Conservation (phyloP, 1,284 basidiomycete species). For the Athelia sp. region DNA sequence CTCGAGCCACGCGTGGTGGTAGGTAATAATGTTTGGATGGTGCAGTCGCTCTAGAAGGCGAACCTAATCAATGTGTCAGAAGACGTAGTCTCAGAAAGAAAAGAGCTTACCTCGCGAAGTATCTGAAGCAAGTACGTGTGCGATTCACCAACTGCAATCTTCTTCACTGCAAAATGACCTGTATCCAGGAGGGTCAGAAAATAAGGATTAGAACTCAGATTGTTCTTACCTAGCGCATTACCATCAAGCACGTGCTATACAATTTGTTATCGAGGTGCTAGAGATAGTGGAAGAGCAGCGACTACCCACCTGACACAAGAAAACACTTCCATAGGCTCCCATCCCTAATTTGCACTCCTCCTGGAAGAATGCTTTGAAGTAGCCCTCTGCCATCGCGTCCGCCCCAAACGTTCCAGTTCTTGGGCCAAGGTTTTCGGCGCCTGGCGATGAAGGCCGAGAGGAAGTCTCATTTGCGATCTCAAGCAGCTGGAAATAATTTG, state of each 20-base stretch:
- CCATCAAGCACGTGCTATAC: conserved; percentile 79
- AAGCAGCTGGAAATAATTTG: conserved; percentile 73
- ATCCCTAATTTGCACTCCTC: conserved; percentile 85
- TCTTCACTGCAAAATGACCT: conserved; percentile 91
- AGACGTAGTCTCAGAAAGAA: too few species aligned
- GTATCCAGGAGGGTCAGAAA: too few species aligned
- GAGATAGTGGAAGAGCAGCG: background rate
- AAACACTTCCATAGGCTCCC: conserved; percentile 90
- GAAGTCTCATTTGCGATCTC: conserved; percentile 63
- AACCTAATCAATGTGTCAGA: too few species aligned
- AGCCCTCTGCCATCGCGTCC: conserved; percentile 75
- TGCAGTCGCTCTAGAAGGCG: conserved; percentile 81
- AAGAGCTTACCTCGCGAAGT: conserved; percentile 78
- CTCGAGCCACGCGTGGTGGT: conserved; percentile 95
- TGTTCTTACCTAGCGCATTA: conserved; percentile 71
- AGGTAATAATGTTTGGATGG: conserved; percentile 91
- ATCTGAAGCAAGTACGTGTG: conserved; percentile 80
- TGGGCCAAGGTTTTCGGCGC: conserved; percentile 15
- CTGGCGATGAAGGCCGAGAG: conserved; percentile 50
- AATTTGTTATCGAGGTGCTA: conserved; percentile 2
- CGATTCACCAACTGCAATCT: conserved; percentile 89
- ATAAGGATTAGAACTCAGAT: too few species aligned
- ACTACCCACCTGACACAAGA: conserved; percentile 74
- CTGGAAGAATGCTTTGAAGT: conserved; percentile 84
- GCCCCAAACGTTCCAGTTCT: conserved; percentile 41